phyloP scores from a whole-genome alignment of 768 basidiomycete species.

The Rhodosporidiobolus sp. region DNA sequence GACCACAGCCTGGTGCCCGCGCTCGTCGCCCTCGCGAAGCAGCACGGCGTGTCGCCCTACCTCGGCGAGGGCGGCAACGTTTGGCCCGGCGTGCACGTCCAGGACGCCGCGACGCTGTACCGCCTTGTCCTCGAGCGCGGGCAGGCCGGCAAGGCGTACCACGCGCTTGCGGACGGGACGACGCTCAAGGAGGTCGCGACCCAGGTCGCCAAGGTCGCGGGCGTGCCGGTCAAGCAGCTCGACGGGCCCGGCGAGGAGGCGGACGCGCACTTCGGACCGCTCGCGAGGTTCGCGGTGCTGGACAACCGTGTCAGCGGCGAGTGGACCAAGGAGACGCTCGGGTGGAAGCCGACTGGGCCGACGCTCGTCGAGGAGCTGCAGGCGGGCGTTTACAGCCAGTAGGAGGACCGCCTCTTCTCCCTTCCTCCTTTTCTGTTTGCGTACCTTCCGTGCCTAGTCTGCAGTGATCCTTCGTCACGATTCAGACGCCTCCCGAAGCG shows the following conservation, averaged over 20 bases:
- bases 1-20: slow-evolving; percentile 4
- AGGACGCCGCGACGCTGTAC: slow-evolving; percentile 42
- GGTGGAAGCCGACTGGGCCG: slow-evolving; percentile 28
- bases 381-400: neutral
- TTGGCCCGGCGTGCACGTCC: slow-evolving; percentile 42
- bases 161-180: slow-evolving; percentile 23
- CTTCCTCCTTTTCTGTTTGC: too few species aligned
- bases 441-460: too few species aligned
- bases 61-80: slow-evolving; percentile 14
- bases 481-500: too few species aligned
- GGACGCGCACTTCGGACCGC: slow-evolving; percentile 19
- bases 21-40: neutral
- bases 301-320: slow-evolving; percentile 6
- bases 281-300: slow-evolving; percentile 16
- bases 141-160: slow-evolving; percentile 16
- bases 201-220: neutral
- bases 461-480: too few species aligned
- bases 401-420: too few species aligned
- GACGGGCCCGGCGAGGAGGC: neutral
- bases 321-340: slow-evolving; percentile 35
- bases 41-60: neutral
- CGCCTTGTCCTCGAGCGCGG: slow-evolving; percentile 41
- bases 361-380: neutral
- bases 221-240: neutral
- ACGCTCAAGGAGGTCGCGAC: neutral